These are phyloP conservation scores for Poa annua DNA, from an alignment of 176 grass and related monocot genomes.

Conservation along the genomic window DNA sequence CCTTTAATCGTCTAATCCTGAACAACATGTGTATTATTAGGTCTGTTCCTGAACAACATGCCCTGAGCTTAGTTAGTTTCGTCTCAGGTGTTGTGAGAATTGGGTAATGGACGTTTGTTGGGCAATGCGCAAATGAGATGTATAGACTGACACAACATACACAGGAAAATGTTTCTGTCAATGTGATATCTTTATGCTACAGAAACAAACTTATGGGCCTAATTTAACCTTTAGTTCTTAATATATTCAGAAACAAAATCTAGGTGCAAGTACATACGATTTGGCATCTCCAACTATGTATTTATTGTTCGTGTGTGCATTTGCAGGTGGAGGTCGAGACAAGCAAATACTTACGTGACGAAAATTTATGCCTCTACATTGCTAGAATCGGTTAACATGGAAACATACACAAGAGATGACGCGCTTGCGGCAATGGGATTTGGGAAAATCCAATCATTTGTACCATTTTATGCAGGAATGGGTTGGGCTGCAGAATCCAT, in stretches of 20 bases:
- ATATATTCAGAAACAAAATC: background rate
- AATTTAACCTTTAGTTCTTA: background rate
- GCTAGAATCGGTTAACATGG: no score
- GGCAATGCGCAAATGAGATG: background rate
- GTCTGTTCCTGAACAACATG: background rate
- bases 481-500: conserved; percentile 69
- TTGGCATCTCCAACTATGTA: background rate
- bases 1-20: no score
- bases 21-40: background rate
- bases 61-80: background rate
- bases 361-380: no score
- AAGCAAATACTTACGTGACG: no score
- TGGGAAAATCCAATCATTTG: no score
- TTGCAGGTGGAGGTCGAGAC: conserved; percentile 1
- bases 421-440: no score
- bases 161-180: background rate
- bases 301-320: background rate
- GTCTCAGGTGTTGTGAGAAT: background rate
- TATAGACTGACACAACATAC: background rate
- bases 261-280: background rate
- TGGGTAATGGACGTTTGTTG: background rate
- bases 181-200: background rate
- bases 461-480: no score
- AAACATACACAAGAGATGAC: no score
- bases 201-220: background rate